A percentile compares a stretch with the other conserved stretches of the same genome.
phyloP scores from a whole-genome alignment of 2,329 filamentous ascomycete species.

The Diplodia mutila region DNA sequence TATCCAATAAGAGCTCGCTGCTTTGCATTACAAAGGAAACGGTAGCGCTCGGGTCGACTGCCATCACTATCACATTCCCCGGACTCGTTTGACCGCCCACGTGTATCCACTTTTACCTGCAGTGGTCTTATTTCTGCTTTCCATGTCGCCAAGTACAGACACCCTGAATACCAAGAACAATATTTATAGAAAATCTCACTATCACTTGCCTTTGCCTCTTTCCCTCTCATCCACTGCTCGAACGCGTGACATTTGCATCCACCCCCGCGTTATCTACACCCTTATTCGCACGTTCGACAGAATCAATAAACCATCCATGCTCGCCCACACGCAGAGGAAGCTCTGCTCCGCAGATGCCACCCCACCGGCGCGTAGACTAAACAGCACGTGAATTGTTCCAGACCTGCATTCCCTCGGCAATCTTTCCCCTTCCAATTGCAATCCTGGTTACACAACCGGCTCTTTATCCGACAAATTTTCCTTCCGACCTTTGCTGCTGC shows the following conservation, averaged over 20 bases:
- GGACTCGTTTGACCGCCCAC: background rate
- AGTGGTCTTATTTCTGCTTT: background rate
- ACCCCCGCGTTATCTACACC: background rate
- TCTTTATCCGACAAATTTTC: background rate
- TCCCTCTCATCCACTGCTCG: background rate
- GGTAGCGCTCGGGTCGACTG: no score
- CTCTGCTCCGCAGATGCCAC: background rate
- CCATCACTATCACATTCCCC: constrained; percentile 16
- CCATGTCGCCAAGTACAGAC: background rate
- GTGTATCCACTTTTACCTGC: constrained; percentile 15
- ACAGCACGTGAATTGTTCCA: background rate
- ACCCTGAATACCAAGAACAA: background rate
- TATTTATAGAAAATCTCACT: constrained; percentile 1
- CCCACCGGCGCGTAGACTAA: background rate
- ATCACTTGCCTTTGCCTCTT: background rate
- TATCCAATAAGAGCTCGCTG: background rate
- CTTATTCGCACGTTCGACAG: background rate
- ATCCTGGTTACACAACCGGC: background rate
- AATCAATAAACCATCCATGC: background rate
- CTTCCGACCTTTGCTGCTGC: background rate
- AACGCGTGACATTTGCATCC: background rate
- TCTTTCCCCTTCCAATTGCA: background rate
- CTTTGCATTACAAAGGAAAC: no score
- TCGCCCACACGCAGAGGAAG: background rate
- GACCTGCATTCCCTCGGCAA: background rate